Evolutionary conservation across 1,284 basidiomycete species (phyloP), one percentile per base, ranked within the genome.

Genomic region (Porodaedalea pini): DNA sequence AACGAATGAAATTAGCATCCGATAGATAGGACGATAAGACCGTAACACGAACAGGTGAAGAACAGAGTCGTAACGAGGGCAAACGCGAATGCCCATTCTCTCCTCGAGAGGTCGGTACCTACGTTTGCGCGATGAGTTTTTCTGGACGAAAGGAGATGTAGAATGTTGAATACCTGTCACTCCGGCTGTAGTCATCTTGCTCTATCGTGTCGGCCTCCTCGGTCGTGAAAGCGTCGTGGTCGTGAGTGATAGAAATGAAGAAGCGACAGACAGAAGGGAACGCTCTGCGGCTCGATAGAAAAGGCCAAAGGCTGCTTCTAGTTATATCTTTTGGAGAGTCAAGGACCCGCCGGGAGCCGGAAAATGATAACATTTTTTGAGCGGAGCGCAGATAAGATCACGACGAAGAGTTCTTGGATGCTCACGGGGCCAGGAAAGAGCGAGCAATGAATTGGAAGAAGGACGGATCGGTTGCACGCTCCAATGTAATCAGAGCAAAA

Each of bases 21-120:
- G 10, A 29, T 25, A 27, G 52, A 29, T n/a, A 52, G 43, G 37
- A 13, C 4, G n/a, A 40, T 49, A 25, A 56, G n/a, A 34, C 54
- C 68, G 31, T 51, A 11, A 45, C 47, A 70, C 78, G 69, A 71
- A 85, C 86, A 91, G 31, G 88, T 85, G 73, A 92, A 91, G 78
- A 92, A 92, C 49, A 91, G 74, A 13, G 86, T 83, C 15, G 88
- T 90, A 62, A 91, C 86, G 60, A 91, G 80, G 50, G 76, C 74
- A 69, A 88, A 91, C 11, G 88, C 78, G 64, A 78, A 82, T 11
- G 64, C 68, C 80, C 81, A 82, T 64, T 75, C 69, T 39, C 69
- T 70, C 59, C 69, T 71, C 21, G 71, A 70, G 44, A 85, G 73
- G 58, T 83, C 73, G 52, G 75, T 66, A 55, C 76, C 81, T 83